Conservation (phyloP, 495 filamentous ascomycete genomes). For the Trichodelitschia bisporula region DNA sequence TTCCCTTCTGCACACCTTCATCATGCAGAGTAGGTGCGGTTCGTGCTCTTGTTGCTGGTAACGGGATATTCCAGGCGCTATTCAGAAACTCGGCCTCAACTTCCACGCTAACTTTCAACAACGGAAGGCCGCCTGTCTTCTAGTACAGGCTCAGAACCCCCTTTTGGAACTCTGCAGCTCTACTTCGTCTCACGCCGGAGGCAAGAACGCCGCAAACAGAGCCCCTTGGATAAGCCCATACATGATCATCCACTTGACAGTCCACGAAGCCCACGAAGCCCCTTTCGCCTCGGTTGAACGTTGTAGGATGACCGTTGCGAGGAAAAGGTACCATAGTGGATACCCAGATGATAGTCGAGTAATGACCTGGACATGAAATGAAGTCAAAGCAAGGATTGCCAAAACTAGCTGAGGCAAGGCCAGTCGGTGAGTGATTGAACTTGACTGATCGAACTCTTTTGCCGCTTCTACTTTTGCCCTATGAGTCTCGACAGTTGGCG, state of each 20-base stretch:
- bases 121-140: no score
- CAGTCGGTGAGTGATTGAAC: constrained; percentile 24
- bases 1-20: no score
- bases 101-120: no score
- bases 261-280: constrained; percentile 4
- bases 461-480: not conserved
- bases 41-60: no score
- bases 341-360: constrained; percentile 73
- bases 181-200: constrained; percentile 71
- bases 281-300: constrained; percentile 4
- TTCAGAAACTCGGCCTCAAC: no score
- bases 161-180: no score
- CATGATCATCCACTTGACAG: constrained; percentile 44
- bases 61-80: no score
- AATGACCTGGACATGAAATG: constrained; percentile 83
- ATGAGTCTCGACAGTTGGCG: constrained; percentile 1
- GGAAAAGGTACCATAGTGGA: constrained; percentile 69
- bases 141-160: no score
- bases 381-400: constrained; percentile 42
- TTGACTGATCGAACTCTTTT: not conserved
- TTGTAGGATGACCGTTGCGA: constrained; percentile 15
- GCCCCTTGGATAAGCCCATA: constrained; percentile 63
- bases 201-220: constrained; percentile 79
- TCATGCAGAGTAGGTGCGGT: no score
- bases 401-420: constrained; percentile 52